Evolutionary conservation across 2,329 filamentous ascomycete species (phyloP), one percentile per base, ranked within the genome.

Genomic region (Cladosporium sp.): DNA sequence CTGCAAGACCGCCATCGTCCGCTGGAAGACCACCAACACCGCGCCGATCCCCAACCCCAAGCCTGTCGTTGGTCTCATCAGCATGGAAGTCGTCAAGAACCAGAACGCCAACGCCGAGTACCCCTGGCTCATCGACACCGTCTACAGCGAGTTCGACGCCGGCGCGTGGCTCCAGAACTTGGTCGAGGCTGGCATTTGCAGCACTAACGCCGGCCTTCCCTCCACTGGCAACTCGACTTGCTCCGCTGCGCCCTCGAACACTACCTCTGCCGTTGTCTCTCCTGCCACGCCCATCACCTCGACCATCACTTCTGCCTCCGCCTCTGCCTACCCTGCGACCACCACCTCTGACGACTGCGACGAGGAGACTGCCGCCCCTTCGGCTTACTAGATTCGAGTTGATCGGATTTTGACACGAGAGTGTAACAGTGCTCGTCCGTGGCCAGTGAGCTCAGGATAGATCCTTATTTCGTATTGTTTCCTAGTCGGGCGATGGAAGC

Each of bases 111-210:
- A 60, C 53, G 28, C n/a, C 8, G 35, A 58, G 24, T 64, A 60
- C 52, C 62, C 63, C 10, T 70, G 61, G 58, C 60, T 65, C 44
- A 67, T 71, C 58, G 57, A 62, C 20, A 65, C 61, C 4, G 64
- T 70, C 19, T 69, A 66, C 57, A 66, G 63, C 15, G 69, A 71
- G 37, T 71, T 71, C 57, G 68, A 71, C 58, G 58, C 65, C 15
- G 69, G 62, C 17, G 66, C 66, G 25, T 71, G 69, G 68, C 62
- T 71, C 42, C 60, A 64, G 57, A 68, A 69, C 57, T 55, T 69
- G 32, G 40, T 60, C 32, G 65, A 62, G 17, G 64, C 65, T 5
- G 65, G 65, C 22, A 63, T 67, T 48, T 68, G 66, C 57, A 42
- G 36, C 10, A 35, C 42, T 32, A 36, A 19, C 20, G 53, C 53